A percentile compares a stretch with the other conserved stretches of the same genome.
These are phyloP conservation scores for Begonia fuchsioides DNA, from an alignment of 306 rosid species.

Conservation along the genomic window DNA sequence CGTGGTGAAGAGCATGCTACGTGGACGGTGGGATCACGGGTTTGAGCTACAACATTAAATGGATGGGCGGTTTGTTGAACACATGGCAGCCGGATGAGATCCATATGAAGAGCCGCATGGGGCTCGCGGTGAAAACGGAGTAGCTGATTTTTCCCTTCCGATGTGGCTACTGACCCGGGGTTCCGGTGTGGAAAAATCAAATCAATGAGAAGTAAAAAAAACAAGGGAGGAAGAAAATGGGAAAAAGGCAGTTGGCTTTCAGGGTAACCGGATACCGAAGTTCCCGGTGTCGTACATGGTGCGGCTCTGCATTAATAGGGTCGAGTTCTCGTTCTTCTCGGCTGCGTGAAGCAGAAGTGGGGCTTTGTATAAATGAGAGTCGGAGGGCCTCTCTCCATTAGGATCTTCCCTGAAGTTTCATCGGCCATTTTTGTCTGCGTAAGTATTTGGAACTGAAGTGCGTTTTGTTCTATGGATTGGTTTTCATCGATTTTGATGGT, in stretches of 20 bases:
- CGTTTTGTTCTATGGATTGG: neutral
- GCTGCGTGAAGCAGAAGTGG: neutral
- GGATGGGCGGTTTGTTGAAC: constrained; percentile 1
- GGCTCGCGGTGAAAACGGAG: neutral
- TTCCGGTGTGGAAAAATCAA: neutral
- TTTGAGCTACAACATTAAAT: constrained; percentile 2
- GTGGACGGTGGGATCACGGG: constrained; percentile 30
- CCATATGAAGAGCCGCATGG: constrained; percentile 20
- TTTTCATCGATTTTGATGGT: neutral
- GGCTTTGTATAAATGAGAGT: neutral
- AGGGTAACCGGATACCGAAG: constrained; percentile 13
- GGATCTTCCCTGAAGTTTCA: constrained; percentile 5
- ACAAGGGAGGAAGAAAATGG: no score
- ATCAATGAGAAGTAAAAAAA: neutral
- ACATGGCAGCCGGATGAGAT: constrained; percentile 34
- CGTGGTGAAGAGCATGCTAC: constrained; percentile 17
- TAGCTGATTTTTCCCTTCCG: constrained; percentile 1
- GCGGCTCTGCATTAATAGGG: neutral
- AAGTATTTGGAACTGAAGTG: neutral
- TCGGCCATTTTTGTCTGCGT: neutral
- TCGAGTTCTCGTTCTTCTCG: constrained; percentile 1
- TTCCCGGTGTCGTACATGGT: neutral
- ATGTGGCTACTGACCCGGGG: constrained; percentile 12
- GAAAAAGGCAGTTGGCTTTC: no score
- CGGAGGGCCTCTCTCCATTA: neutral